These are phyloP conservation scores for Colletotrichum chlorophyti DNA, from an alignment of 2,329 filamentous ascomycete species.

Conservation along the genomic window DNA sequence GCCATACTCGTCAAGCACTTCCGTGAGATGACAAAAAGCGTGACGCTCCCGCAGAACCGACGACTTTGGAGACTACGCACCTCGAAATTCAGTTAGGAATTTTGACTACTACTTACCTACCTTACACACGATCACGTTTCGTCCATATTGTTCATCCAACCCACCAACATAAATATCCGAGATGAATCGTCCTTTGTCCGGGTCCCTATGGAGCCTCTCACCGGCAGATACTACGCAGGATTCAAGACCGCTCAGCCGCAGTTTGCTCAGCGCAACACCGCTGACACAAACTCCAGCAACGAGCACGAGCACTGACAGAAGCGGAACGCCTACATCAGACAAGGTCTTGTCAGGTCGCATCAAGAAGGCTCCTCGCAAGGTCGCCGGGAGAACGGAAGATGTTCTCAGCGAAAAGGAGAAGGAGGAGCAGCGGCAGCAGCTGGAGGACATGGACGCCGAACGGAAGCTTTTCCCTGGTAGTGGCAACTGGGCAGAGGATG, in stretches of 20 bases:
- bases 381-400: slow-evolving; percentile 10
- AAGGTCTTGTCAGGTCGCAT: slow-evolving; percentile 17
- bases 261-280: slow-evolving; percentile 10
- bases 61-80: background rate
- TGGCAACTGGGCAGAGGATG: slow-evolving; percentile 58
- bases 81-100: background rate
- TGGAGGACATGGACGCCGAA: slow-evolving; percentile 47
- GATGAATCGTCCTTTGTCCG: slow-evolving; percentile 14
- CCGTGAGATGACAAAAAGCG: slow-evolving; percentile 22
- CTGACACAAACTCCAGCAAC: slow-evolving; percentile 24
- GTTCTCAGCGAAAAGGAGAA: slow-evolving; percentile 25
- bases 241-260: background rate
- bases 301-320: slow-evolving; percentile 19
- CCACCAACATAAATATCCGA: background rate
- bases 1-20: slow-evolving; percentile 8
- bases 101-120: background rate
- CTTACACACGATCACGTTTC: too few species aligned
- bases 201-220: slow-evolving; percentile 6
- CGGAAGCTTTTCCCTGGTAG: slow-evolving; percentile 49
- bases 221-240: slow-evolving; percentile 9
- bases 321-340: slow-evolving; percentile 19
- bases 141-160: background rate
- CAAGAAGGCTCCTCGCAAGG: slow-evolving; percentile 18
- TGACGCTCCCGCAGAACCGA: background rate
- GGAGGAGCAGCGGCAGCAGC: slow-evolving; percentile 10